phyloP scores from a whole-genome alignment of 1,284 basidiomycete species.

The Pisolithus thermaeus region DNA sequence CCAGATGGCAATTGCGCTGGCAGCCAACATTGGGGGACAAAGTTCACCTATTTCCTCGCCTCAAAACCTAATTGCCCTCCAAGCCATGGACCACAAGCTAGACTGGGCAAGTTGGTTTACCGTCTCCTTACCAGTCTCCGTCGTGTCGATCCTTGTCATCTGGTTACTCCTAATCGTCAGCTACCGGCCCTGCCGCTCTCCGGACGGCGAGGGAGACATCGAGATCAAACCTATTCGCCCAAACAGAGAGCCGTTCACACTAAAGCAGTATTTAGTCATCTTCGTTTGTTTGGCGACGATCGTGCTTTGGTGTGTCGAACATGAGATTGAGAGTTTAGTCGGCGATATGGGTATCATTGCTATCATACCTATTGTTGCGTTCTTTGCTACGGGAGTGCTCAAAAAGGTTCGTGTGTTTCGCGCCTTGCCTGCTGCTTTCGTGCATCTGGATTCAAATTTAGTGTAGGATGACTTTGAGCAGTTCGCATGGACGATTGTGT shows the following conservation, averaged over 20 bases:
- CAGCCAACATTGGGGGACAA: slow-evolving; percentile 98
- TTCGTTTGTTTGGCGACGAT: slow-evolving; percentile 87
- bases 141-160: slow-evolving; percentile 80
- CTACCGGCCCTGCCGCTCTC: slow-evolving; percentile 68
- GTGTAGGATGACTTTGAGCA: slow-evolving; percentile 89
- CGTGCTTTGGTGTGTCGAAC: slow-evolving; percentile 86
- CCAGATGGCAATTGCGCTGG: slow-evolving; percentile 92
- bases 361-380: slow-evolving; percentile 87
- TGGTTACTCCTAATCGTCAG: slow-evolving; percentile 87
- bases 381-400: slow-evolving; percentile 92
- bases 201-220: slow-evolving; percentile 74
- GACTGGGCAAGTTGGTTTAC: slow-evolving; percentile 95
- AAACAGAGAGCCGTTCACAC: slow-evolving; percentile 73
- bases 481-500: slow-evolving; percentile 91
- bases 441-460: slow-evolving; percentile 1
- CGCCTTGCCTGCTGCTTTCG: neutral
- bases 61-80: slow-evolving; percentile 93
- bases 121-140: slow-evolving; percentile 88
- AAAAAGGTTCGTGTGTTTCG: slow-evolving; percentile 66
- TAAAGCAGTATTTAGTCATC: slow-evolving; percentile 89
- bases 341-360: slow-evolving; percentile 99
- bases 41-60: slow-evolving; percentile 93
- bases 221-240: slow-evolving; percentile 81
- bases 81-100: slow-evolving; percentile 81
- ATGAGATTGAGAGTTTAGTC: slow-evolving; percentile 70